Conservation (phyloP, 1,284 basidiomycete species). For the Rhodotorula mucilaginosa region DNA sequence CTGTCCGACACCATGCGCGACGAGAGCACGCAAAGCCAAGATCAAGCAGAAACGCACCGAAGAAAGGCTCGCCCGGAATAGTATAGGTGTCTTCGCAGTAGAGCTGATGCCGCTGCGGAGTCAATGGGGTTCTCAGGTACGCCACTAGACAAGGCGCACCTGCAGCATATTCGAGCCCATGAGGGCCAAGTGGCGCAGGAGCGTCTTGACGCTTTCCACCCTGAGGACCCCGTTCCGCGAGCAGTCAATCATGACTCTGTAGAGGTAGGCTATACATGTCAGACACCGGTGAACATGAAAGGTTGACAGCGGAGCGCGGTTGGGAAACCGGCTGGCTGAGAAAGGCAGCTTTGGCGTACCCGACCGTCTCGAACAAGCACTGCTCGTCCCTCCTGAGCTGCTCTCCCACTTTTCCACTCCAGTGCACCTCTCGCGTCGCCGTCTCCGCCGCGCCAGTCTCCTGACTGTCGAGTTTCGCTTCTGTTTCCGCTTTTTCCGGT, state of each 20-base stretch:
- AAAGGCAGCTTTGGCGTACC: slow-evolving; percentile 19
- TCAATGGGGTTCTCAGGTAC: not conserved
- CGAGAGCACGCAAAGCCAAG: not conserved
- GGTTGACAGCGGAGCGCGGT: not conserved
- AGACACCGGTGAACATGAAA: not conserved
- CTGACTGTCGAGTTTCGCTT: not conserved
- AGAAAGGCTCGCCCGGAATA: slow-evolving; percentile 50
- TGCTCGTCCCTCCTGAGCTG: slow-evolving; percentile 33
- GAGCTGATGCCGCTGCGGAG: slow-evolving; percentile 2
- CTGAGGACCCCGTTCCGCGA: slow-evolving; percentile 50
- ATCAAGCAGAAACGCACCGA: slow-evolving; percentile 42
- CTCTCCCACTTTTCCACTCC: slow-evolving; percentile 32
- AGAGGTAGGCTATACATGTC: not conserved
- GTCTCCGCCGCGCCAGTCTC: too few relatives aligned
- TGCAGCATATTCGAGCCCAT: slow-evolving; percentile 49
- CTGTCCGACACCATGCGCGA: not conserved
- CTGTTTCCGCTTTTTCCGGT: not conserved
- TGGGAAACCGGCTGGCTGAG: not conserved
- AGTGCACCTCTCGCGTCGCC: slow-evolving; percentile 17
- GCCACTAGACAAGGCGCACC: not conserved
- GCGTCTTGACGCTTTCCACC: slow-evolving; percentile 43
- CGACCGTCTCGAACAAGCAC: slow-evolving; percentile 39
- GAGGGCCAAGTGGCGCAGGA: slow-evolving; percentile 46
- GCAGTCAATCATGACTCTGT: slow-evolving; percentile 51
- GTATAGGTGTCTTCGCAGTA: slow-evolving; percentile 48